These are phyloP conservation scores for Crucibulum laeve DNA, from an alignment of 768 basidiomycete species.

Conservation along the genomic window DNA sequence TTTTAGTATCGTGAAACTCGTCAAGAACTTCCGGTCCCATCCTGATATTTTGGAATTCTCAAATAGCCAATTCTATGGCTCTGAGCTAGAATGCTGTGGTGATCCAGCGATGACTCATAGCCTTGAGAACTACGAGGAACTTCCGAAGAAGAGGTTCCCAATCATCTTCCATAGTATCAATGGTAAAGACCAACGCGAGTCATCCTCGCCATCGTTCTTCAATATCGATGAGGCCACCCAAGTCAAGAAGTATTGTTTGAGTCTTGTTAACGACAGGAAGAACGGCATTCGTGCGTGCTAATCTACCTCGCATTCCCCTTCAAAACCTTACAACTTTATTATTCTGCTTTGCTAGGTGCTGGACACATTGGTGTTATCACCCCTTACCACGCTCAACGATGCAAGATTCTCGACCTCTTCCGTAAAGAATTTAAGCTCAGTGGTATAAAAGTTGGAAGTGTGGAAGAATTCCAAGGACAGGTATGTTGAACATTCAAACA, in stretches of 20 bases:
- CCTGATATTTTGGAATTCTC: constrained; percentile 49
- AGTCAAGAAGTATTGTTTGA: constrained; percentile 43
- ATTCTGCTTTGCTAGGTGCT: constrained; percentile 16
- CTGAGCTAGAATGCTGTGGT: constrained; percentile 47
- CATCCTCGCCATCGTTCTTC: constrained; percentile 59
- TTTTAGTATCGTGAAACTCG: constrained; percentile 47
- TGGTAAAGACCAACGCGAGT: constrained; percentile 53
- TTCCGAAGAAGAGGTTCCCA: constrained; percentile 43
- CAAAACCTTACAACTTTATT: neutral
- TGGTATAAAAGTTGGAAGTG: constrained; percentile 57
- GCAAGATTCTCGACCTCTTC: constrained; percentile 42
- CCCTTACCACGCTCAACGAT: constrained; percentile 61
- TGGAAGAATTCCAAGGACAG: constrained; percentile 71
- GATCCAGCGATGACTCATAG: constrained; percentile 34
- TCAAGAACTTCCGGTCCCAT: constrained; percentile 59
- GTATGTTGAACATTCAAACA: constrained; percentile 24
- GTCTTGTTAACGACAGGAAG: constrained; percentile 28
- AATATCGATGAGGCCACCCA: constrained; percentile 50
- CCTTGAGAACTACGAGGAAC: constrained; percentile 29
- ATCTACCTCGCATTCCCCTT: neutral
- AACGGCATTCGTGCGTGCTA: constrained; percentile 35
- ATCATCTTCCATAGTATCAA: constrained; percentile 52
- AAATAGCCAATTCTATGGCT: constrained; percentile 52
- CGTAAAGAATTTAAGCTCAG: constrained; percentile 22
- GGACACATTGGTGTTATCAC: constrained; percentile 64